phyloP scores from a whole-genome alignment of 1,284 basidiomycete genomes.

The Ceratobasidium sp. region DNA sequence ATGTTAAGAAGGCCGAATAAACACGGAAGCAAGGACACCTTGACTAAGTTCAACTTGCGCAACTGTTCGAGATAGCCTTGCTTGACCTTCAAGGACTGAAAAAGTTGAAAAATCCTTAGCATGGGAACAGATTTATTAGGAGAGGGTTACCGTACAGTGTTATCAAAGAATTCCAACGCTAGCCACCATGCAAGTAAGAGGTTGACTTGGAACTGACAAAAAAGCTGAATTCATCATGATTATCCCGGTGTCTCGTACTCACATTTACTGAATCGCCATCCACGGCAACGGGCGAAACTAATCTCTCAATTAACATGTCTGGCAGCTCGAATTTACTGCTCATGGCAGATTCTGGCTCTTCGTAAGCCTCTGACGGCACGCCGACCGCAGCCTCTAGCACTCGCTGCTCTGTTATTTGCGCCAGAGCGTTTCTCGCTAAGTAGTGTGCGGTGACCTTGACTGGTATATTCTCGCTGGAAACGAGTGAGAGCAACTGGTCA shows the following conservation, averaged over 20 bases:
- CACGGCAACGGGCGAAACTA: background rate
- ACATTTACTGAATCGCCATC: background rate
- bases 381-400: slow-evolving; percentile 27
- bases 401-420: slow-evolving; percentile 34
- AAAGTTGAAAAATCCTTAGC: slow-evolving; percentile 23
- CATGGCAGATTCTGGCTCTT: background rate
- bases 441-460: slow-evolving; percentile 28
- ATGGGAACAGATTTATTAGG: background rate
- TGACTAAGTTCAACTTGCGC: slow-evolving; percentile 69
- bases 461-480: slow-evolving; percentile 1
- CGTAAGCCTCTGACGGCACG: background rate
- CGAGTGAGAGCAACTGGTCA: slow-evolving; percentile 12
- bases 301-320: background rate
- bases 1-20: slow-evolving; percentile 73
- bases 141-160: slow-evolving; percentile 65
- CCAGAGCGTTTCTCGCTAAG: slow-evolving; percentile 12
- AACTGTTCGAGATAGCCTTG: slow-evolving; percentile 85
- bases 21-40: slow-evolving; percentile 71
- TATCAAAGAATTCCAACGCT: slow-evolving; percentile 81
- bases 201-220: slow-evolving; percentile 60
- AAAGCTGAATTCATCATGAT: too few relatives aligned
- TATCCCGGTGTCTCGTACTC: background rate
- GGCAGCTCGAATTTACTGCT: background rate
- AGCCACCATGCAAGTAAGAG: slow-evolving; percentile 91
- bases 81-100: slow-evolving; percentile 78